phyloP scores from a whole-genome alignment of 1,284 basidiomycete species.

The Thelephora terrestris region DNA sequence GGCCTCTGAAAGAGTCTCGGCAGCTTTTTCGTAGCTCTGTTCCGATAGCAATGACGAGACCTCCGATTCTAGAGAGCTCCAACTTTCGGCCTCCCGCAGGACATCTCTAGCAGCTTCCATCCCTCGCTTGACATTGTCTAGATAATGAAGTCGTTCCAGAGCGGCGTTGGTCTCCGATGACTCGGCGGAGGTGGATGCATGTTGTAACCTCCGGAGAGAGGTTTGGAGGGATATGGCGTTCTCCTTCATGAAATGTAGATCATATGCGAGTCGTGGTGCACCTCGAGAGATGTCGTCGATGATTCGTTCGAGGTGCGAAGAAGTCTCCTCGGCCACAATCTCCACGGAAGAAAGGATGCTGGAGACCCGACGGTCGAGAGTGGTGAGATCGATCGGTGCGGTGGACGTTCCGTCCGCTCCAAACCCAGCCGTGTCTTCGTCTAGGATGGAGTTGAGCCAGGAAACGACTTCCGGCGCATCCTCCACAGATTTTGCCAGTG shows the following conservation, averaged over 20 bases:
- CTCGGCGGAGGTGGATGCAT: conserved; percentile 37
- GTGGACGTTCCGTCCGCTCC: conserved; percentile 5
- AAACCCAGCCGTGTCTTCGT: conserved; percentile 5
- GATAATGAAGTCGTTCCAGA: conserved; percentile 63
- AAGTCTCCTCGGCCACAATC: conserved; percentile 79
- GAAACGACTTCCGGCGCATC: conserved; percentile 39
- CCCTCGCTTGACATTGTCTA: conserved; percentile 74
- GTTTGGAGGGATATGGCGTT: conserved; percentile 68
- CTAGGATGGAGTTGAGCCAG: conserved; percentile 58
- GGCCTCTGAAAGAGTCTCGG: conserved; percentile 81
- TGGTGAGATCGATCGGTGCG: conserved; percentile 34
- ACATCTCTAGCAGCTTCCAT: conserved; percentile 86
- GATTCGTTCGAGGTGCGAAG: conserved; percentile 70
- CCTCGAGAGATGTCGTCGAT: conserved; percentile 86
- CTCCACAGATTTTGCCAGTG: conserved; percentile 21
- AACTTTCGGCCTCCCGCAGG: conserved; percentile 84
- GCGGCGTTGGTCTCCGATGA: conserved; percentile 47
- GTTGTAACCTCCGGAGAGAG: conserved; percentile 48
- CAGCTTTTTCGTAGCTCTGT: conserved; percentile 75
- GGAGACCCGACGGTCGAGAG: conserved; percentile 66
- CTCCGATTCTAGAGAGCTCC: conserved; percentile 89
- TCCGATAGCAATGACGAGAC: conserved; percentile 75
- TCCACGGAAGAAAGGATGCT: conserved; percentile 70
- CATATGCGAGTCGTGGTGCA: conserved; percentile 83
- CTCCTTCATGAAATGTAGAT: conserved; percentile 92